A percentile compares a stretch with the other conserved stretches of the same genome.
phyloP scores from a whole-genome alignment of 139 green algal species.

The Chlamydomonas applanata region DNA sequence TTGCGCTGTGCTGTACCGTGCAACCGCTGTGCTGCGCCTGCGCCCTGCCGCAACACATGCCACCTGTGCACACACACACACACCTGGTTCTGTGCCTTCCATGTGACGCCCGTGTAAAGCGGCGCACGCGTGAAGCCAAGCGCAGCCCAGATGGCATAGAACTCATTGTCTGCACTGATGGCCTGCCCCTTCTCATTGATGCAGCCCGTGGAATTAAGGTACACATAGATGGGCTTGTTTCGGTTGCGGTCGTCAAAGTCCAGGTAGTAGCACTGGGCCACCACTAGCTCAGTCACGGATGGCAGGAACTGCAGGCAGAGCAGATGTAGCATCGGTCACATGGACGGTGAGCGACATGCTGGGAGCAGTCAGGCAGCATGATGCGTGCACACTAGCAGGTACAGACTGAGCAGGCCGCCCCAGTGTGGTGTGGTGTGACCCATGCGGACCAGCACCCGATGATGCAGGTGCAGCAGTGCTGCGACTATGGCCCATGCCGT shows the following conservation, averaged over 20 bases:
- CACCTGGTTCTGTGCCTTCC: slow-evolving; percentile 65
- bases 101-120: slow-evolving; percentile 61
- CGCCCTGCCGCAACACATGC: no score
- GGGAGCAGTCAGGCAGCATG: no score
- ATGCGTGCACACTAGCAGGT: no score
- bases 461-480: no score
- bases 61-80: neutral
- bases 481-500: no score
- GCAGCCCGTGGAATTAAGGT: slow-evolving; percentile 85
- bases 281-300: slow-evolving; percentile 81
- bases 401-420: no score
- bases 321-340: neutral
- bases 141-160: slow-evolving; percentile 67
- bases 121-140: slow-evolving; percentile 62
- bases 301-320: slow-evolving; percentile 67
- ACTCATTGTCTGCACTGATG: slow-evolving; percentile 55
- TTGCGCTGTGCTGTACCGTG: neutral
- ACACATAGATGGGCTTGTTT: slow-evolving; percentile 84
- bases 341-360: neutral
- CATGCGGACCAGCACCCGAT: no score
- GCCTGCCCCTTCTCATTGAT: slow-evolving; percentile 55
- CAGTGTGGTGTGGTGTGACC: no score
- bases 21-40: no score
- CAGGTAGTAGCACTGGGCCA: slow-evolving; percentile 85
- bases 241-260: slow-evolving; percentile 72